Conservation (phyloP, 2,329 filamentous ascomycete species). For the Cladophialophora exuberans region DNA sequence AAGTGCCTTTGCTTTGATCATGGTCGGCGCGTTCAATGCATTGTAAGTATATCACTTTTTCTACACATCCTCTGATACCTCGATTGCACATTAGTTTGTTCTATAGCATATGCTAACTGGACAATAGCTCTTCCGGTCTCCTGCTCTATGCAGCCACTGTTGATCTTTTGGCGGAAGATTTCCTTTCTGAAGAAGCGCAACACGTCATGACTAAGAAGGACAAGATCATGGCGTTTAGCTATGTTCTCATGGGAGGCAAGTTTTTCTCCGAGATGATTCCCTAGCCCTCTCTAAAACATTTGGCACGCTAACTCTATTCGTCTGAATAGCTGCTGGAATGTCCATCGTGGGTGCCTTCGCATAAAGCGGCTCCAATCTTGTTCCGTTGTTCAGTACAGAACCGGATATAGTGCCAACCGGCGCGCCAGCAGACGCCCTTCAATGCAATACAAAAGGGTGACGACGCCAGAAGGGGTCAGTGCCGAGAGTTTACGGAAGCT, state of each 20-base stretch:
- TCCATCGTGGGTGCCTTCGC: not conserved
- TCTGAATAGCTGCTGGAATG: not conserved
- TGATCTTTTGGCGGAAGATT: constrained; percentile 67
- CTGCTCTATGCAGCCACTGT: constrained; percentile 66
- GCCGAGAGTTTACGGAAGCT: no score
- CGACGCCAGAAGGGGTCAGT: no score
- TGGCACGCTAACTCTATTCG: not conserved
- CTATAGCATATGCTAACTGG: not conserved
- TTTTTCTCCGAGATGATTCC: not conserved
- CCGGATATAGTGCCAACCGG: no score
- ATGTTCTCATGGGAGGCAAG: constrained; percentile 56
- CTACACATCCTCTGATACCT: no score
- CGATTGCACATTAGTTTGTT: no score
- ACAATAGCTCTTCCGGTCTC: constrained; percentile 59
- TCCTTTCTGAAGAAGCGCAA: constrained; percentile 62
- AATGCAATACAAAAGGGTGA: no score
- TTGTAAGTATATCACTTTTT: constrained; percentile 51
- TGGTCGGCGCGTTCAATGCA: constrained; percentile 68
- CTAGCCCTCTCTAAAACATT: no score
- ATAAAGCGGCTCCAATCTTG: not conserved
- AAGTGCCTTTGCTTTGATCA: constrained; percentile 49
- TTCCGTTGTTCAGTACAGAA: not conserved
- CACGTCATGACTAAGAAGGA: constrained; percentile 55
- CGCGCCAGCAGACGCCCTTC: no score
- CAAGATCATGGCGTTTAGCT: constrained; percentile 58